Conservation (phyloP, 2,329 filamentous ascomycete species). For the Anthostomella pinea region DNA sequence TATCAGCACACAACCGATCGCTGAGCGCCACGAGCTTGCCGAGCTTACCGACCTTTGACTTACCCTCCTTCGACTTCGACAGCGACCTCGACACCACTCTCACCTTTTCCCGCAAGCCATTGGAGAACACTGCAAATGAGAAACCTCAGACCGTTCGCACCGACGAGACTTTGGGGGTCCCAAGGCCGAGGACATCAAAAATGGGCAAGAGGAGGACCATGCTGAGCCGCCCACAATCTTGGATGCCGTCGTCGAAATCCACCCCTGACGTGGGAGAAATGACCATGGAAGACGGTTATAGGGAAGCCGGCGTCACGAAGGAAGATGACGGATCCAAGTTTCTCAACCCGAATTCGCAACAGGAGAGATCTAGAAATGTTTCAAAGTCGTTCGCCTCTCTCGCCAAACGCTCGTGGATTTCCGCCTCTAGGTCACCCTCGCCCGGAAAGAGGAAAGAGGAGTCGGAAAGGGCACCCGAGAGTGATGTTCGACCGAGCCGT, state of each 20-base stretch:
- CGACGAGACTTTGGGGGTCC: slow-evolving; percentile 25
- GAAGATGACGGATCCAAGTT: slow-evolving; percentile 17
- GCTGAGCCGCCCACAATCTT: slow-evolving; percentile 49
- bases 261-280: slow-evolving; percentile 35
- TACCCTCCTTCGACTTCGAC: slow-evolving; percentile 52
- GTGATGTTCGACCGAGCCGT: slow-evolving; percentile 16
- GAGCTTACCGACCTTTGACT: slow-evolving; percentile 44
- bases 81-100: slow-evolving; percentile 47
- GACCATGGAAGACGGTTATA: slow-evolving; percentile 25
- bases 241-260: slow-evolving; percentile 48
- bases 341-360: slow-evolving; percentile 27
- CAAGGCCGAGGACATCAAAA: slow-evolving; percentile 25
- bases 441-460: slow-evolving; percentile 35
- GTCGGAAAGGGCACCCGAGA: slow-evolving; percentile 20
- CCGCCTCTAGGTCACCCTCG: slow-evolving; percentile 47
- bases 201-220: slow-evolving; percentile 44
- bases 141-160: slow-evolving; percentile 17
- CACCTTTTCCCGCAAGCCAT: slow-evolving; percentile 34
- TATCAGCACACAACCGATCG: slow-evolving; percentile 17
- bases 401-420: slow-evolving; percentile 51
- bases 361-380: slow-evolving; percentile 37
- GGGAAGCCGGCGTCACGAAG: slow-evolving; percentile 4
- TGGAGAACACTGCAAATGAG: slow-evolving; percentile 27
- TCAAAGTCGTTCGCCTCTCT: slow-evolving; percentile 49
- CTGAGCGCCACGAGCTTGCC: slow-evolving; percentile 35